Evolutionary conservation across 352 stramenopile species (phyloP).

Genomic region (Phytopythium litorale): DNA sequence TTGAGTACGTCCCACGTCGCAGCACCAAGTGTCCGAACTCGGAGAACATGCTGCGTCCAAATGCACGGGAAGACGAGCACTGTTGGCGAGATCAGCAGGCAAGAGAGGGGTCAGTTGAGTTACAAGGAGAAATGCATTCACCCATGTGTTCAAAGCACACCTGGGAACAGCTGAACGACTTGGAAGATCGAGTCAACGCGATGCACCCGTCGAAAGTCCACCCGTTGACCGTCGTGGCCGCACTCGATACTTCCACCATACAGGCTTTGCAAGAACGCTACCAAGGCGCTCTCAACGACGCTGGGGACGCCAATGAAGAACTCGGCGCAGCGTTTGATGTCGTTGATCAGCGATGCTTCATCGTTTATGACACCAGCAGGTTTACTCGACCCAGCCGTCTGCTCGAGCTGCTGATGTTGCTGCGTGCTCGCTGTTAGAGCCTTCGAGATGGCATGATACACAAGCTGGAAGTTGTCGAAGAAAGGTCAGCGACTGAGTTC

Average conservation of each 20-base stretch:
- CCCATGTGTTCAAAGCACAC: constrained; percentile 14
- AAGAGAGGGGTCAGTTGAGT: not conserved
- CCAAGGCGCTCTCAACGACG: constrained; percentile 16
- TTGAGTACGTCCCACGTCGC: constrained; percentile 42
- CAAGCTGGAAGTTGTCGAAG: constrained; percentile 15
- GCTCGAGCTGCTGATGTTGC: not conserved
- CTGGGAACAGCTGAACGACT: constrained; percentile 50
- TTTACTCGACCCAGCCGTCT: not conserved
- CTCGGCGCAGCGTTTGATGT: constrained; percentile 34
- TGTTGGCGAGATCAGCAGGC: constrained; percentile 10
- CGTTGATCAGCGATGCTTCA: constrained; percentile 9
- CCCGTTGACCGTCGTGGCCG: not conserved
- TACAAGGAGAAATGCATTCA: not conserved
- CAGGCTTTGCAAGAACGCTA: constrained; percentile 15
- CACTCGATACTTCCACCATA: constrained; percentile 13
- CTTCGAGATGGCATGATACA: constrained; percentile 19
- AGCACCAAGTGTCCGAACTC: constrained; percentile 36
- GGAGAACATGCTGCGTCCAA: constrained; percentile 51
- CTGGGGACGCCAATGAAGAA: constrained; percentile 44
- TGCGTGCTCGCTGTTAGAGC: constrained; percentile 4
- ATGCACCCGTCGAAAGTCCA: constrained; percentile 27
- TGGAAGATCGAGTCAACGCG: constrained; percentile 25
- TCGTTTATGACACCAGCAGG: not conserved
- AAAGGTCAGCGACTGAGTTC: not conserved
- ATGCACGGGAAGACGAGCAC: constrained; percentile 62